Evolutionary conservation across 169 alveolate genomes (phyloP).

Genomic region (Cystoisospora suis): DNA sequence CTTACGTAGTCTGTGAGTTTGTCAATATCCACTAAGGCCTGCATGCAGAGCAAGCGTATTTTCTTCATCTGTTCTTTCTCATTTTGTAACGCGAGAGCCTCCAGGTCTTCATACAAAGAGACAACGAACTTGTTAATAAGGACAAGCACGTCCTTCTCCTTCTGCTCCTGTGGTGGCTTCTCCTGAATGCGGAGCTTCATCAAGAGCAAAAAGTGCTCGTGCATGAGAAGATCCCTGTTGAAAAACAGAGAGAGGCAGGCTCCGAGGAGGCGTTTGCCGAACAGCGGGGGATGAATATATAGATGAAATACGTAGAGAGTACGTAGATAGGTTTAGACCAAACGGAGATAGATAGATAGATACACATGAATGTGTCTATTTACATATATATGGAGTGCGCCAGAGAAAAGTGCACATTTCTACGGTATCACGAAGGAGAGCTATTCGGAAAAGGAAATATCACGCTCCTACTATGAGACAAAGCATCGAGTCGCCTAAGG

Average conservation of each 20-base stretch:
- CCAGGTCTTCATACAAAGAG: slow-evolving; percentile 71
- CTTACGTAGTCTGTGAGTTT: slow-evolving; percentile 67
- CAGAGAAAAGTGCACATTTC: too few species aligned
- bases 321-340: background rate
- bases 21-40: slow-evolving; percentile 70
- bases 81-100: slow-evolving; percentile 61
- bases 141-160: slow-evolving; percentile 61
- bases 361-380: background rate
- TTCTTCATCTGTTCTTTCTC: slow-evolving; percentile 71
- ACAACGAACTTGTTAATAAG: slow-evolving; percentile 65
- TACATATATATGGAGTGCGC: background rate
- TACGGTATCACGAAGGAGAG: too few species aligned
- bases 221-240: slow-evolving; percentile 27
- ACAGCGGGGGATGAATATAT: too few species aligned
- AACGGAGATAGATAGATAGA: background rate
- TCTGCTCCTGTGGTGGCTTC: slow-evolving; percentile 8
- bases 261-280: too few species aligned
- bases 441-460: too few species aligned
- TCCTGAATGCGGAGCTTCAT: slow-evolving; percentile 14
- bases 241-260: background rate
- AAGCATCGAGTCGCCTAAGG: too few species aligned
- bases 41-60: slow-evolving; percentile 67
- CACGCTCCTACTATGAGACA: too few species aligned
- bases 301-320: background rate
- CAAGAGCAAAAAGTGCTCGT: background rate